Base-by-base conservation (phyloP, 148 eudicot genomes). In the Beta vulgaris region DNA sequence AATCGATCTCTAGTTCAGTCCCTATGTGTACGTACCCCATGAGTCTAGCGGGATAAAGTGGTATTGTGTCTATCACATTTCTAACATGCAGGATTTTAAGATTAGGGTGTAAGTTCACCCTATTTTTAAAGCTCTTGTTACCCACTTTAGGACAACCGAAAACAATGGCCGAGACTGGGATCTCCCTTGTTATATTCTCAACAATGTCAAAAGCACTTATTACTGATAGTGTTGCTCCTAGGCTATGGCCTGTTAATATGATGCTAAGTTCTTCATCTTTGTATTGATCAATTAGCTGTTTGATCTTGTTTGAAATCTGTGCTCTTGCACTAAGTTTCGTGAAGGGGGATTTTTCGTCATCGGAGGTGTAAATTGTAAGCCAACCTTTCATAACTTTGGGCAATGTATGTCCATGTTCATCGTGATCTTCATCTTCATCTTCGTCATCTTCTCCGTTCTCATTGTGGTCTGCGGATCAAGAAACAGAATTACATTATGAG, bases 121-220 rank as follows among this genome's bases (percentile, higher is more conserved):
- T 79, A 0, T 90, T 82, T 31, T 84, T 82, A 83, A 91, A 91
- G 13, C 73, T 73, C 10, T 79, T 83, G 83, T 91, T 88, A 1
- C 97, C 97, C 15, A 89, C 89, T 71, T 86, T 90, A 0, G 93
- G 97, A 37, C 90, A 84, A 0, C 97, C 97, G 19, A 92, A 92
- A 1, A 92, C 79, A 2, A 92, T 75, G 0, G 92, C 91, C 1
- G 88, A 48, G 0, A 92, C 78, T 0, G 91, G 92, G 40, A 88
- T 85, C 21, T 85, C 78, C 0, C 62, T 19, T 4, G 86, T 81
- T 10, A 91, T 80, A 28, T 86, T 92, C 79, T 92, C 95, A 15
- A 78, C 92, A 0, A 92, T 55, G 58, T 92, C 97, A 54, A 92
- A 92, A 0, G 91, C 97, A 2, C 90, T 72, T 32, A 92, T 31